Conservation (phyloP, 192 early-diverging fungal species). For the Chytriomyces sp. region DNA sequence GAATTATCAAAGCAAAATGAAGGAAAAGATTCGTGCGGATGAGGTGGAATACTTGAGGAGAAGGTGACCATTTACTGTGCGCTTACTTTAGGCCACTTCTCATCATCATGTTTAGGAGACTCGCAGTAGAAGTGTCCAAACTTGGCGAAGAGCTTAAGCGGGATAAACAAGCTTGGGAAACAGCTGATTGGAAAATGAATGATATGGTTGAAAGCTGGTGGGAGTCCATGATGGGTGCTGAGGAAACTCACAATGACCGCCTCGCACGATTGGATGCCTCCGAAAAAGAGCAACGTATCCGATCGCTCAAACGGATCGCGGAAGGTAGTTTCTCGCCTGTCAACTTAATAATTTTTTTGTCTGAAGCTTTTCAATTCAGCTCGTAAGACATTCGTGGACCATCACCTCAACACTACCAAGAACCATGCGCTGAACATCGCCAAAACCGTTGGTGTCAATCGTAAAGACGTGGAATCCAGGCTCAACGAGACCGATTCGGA, state of each 20-base stretch:
- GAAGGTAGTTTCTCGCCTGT: conserved; percentile 39
- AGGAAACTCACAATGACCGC: conserved; percentile 28
- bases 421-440: conserved; percentile 24
- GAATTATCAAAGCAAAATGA: conserved; percentile 54
- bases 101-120: conserved; percentile 12
- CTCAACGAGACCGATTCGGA: conserved; percentile 19
- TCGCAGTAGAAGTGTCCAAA: conserved; percentile 41
- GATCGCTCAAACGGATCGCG: conserved; percentile 41
- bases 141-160: conserved; percentile 45
- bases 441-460: conserved; percentile 35
- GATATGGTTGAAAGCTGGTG: conserved; percentile 61
- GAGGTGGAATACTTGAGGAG: conserved; percentile 52
- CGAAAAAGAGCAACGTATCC: conserved; percentile 48
- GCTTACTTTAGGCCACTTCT: background rate
- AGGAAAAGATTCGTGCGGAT: conserved; percentile 50
- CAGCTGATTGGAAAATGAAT: conserved; percentile 54
- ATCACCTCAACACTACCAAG: conserved; percentile 17
- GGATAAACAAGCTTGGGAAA: conserved; percentile 52
- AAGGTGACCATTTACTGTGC: conserved; percentile 9
- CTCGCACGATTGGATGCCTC: conserved; percentile 35
- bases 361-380: conserved; percentile 27
- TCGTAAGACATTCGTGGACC: conserved; percentile 35
- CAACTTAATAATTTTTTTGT: background rate
- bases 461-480: conserved; percentile 4
- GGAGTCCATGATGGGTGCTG: conserved; percentile 47